These are phyloP conservation scores for Epichloe sibirici DNA, from an alignment of 2,329 filamentous ascomycete genomes.

Conservation along the genomic window DNA sequence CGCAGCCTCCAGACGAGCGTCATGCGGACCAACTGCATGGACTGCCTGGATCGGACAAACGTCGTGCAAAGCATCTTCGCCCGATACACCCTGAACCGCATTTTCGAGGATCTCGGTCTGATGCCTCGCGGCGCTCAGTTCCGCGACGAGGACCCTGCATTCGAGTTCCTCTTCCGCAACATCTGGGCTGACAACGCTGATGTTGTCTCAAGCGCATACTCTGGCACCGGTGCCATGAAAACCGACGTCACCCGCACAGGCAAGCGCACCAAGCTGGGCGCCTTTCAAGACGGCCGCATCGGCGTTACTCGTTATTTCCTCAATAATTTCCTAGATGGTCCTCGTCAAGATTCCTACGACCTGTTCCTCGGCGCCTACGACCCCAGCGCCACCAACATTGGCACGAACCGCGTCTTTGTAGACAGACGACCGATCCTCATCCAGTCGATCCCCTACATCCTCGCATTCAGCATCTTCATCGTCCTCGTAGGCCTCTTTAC, in stretches of 20 bases:
- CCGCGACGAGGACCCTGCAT: conserved; percentile 61
- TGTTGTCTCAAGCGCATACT: conserved; percentile 83
- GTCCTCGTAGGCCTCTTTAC: conserved; percentile 65
- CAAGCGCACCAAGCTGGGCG: conserved; percentile 72
- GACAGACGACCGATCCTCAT: conserved; percentile 79
- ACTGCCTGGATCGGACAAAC: conserved; percentile 94
- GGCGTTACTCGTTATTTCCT: conserved; percentile 78
- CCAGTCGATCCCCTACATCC: conserved; percentile 84
- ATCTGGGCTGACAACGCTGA: conserved; percentile 98
- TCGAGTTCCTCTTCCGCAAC: conserved; percentile 90
- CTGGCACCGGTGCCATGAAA: conserved; percentile 93
- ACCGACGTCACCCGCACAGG: conserved; percentile 96
- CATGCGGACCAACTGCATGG: conserved; percentile 98
- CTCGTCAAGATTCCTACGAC: conserved; percentile 89
- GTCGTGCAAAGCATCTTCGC: conserved; percentile 97
- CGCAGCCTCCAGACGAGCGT: conserved; percentile 76
- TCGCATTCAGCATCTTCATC: conserved; percentile 78
- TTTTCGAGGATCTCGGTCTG: conserved; percentile 74
- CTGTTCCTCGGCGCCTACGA: conserved; percentile 82
- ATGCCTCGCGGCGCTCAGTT: conserved; percentile 66
- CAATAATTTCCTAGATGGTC: conserved; percentile 93
- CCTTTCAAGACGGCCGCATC: conserved; percentile 76
- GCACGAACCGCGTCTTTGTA: conserved; percentile 62
- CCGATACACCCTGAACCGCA: conserved; percentile 75
- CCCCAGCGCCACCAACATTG: conserved; percentile 58